Base-by-base conservation (phyloP, 176 grass and related monocot genomes). In the Aegilops bicornis region DNA sequence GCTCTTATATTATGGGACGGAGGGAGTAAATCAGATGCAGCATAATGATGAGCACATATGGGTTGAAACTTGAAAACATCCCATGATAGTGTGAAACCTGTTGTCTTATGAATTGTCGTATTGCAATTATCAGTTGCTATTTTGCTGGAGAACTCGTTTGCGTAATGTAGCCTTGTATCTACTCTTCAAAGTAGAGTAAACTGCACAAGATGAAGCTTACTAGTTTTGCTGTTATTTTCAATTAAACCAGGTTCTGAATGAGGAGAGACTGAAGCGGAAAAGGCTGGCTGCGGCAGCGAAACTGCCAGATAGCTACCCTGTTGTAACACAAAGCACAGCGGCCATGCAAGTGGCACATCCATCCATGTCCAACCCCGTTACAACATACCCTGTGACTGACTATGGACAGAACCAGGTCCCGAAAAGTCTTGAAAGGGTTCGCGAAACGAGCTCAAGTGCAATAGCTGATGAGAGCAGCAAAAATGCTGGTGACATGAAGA, bases 201-300 rank as follows among this genome's bases (percentile, higher is more conserved):
- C 36, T 83, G 13, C 30, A 81, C 32, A 76, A 8, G 43, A 4
- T 32, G 27, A 54, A 39, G 5, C 74, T 77, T 67, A 63, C 58
- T 76, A 3, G 19, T 76, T 83, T 76, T 73, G 14, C 42, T 39
- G 63, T 13, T 59, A n/a, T 84, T 39, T 22, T 43, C 27, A 47
- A 90, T 52, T 72, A 78, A 88, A 84, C 40, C 77, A 97, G 97
- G 94, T 92, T 76, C 92, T 78, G 69, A 89, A 77, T 11, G 94
- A 92, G 82, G 94, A 97, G 68, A 92, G 86, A 89, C 24, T 99
- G 64, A 99, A 99, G 89, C 88, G 90, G 79, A 99, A 86, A 91
- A 94, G 86, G 88, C 16, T 97, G 68, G 87, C 90, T 15, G 86
- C 80, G 10, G 73, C 90, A 65, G 83, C 43, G 36, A 92, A 86